A percentile compares a stretch with the other conserved stretches of the same genome.
phyloP scores from a whole-genome alignment of 176 grass and related monocot species.

The Zoysia pacifica region DNA sequence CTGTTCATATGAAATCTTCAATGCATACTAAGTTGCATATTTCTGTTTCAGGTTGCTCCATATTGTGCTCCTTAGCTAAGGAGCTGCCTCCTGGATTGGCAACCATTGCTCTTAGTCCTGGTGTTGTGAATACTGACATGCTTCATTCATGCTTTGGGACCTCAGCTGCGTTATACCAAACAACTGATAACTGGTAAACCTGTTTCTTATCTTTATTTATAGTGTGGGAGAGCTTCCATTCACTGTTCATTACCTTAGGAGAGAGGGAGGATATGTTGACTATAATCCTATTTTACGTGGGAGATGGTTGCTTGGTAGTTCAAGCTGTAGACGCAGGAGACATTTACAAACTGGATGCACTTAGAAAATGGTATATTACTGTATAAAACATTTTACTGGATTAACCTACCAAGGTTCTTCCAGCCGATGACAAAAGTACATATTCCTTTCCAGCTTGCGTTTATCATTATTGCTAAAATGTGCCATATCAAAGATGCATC shows the following conservation, averaged over 20 bases:
- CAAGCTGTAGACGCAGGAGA: not conserved
- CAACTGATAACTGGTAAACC: conserved; percentile 78
- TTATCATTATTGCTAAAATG: not conserved
- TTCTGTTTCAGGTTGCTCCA: conserved; percentile 69
- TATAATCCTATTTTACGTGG: not conserved
- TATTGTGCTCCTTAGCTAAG: conserved; percentile 91
- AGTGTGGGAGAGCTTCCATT: not conserved
- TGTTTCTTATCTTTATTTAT: conserved; percentile 28
- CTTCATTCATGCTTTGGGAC: conserved; percentile 90
- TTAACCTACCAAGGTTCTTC: conserved; percentile 2
- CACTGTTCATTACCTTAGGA: not conserved
- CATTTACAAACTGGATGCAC: not conserved
- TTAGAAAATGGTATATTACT: not conserved
- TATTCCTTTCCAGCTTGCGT: not conserved
- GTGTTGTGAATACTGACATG: conserved; percentile 96
- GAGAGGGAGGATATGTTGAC: too few species aligned
- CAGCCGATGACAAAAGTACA: not conserved
- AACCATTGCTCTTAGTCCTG: conserved; percentile 86
- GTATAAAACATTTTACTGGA: not conserved
- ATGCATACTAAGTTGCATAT: conserved; percentile 4
- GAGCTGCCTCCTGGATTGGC: conserved; percentile 89
- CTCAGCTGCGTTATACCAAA: conserved; percentile 72
- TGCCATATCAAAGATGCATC: not conserved
- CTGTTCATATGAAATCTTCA: conserved; percentile 5
- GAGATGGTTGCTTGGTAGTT: conserved; percentile 15